phyloP scores from a whole-genome alignment of 2,329 filamentous ascomycete species.

The Colletotrichum sp. region DNA sequence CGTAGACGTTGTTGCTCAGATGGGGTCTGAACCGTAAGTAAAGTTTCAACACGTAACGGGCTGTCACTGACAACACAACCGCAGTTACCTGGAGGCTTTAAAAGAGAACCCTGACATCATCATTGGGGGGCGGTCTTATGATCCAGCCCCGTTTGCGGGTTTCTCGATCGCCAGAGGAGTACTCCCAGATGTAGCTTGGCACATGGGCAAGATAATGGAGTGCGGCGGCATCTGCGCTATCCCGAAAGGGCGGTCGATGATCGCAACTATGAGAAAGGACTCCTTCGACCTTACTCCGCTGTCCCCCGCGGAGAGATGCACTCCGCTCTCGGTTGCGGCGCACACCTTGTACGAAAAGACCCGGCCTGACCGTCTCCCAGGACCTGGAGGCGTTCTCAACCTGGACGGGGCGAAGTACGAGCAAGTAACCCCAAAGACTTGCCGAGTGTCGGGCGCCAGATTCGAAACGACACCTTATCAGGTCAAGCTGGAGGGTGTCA shows the following conservation, averaged over 20 bases:
- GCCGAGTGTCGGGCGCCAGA: slow-evolving; percentile 41
- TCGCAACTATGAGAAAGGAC: slow-evolving; percentile 42
- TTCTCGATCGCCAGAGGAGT: slow-evolving; percentile 25
- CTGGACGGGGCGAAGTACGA: slow-evolving; percentile 45
- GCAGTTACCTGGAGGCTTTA: slow-evolving; percentile 41
- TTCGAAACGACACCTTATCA: slow-evolving; percentile 42
- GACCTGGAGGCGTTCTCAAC: slow-evolving; percentile 53
- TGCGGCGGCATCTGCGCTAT: slow-evolving; percentile 52
- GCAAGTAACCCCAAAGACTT: slow-evolving; percentile 37
- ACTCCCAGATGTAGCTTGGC: slow-evolving; percentile 26
- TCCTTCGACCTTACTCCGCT: slow-evolving; percentile 52
- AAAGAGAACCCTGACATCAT: slow-evolving; percentile 44
- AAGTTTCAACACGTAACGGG: slow-evolving; percentile 11
- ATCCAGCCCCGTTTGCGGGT: slow-evolving; percentile 43
- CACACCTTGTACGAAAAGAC: slow-evolving; percentile 61
- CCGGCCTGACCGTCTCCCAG: slow-evolving; percentile 51
- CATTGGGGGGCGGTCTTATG: slow-evolving; percentile 48
- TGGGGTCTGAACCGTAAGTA: slow-evolving; percentile 46
- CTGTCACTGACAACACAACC: background rate
- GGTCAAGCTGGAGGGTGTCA: slow-evolving; percentile 53
- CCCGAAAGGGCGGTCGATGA: slow-evolving; percentile 48
- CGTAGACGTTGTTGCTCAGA: slow-evolving; percentile 45
- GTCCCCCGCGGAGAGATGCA: slow-evolving; percentile 44
- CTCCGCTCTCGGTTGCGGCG: slow-evolving; percentile 52
- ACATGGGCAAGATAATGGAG: slow-evolving; percentile 63